A percentile compares a stretch with the other conserved stretches of the same genome.
Evolutionary conservation across 2,329 filamentous ascomycete genomes (phyloP).

Genomic region (Bipolaris zeicola): DNA sequence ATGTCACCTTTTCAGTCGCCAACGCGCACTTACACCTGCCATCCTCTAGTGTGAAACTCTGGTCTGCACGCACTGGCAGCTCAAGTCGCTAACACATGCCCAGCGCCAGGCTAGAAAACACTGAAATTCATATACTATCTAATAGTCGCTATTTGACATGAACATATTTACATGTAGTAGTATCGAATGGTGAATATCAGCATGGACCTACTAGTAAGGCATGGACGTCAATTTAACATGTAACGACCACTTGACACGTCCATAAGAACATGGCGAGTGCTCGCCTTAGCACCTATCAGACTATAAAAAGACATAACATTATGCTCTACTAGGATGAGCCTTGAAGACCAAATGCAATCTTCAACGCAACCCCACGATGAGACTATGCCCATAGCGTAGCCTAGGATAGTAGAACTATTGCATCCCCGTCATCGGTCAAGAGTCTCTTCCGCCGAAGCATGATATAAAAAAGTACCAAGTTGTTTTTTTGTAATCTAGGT

Average conservation of each 20-base stretch:
- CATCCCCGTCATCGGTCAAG: neutral
- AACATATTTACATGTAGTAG: neutral
- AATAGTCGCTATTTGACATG: neutral
- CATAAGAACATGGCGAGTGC: neutral
- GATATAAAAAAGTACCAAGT: no score
- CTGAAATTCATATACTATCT: neutral
- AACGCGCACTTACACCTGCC: no score
- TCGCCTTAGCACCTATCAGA: neutral
- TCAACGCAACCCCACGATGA: no score
- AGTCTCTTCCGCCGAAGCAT: neutral
- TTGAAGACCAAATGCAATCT: no score
- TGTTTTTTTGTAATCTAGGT: no score
- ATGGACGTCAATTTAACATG: neutral
- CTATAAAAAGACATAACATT: neutral
- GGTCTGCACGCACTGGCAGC: no score
- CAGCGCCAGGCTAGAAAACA: neutral
- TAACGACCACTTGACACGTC: neutral
- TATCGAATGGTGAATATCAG: neutral
- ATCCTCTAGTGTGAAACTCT: no score
- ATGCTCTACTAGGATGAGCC: no score
- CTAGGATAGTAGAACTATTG: no score
- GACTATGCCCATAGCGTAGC: no score
- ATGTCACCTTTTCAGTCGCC: no score
- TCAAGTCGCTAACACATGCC: neutral
- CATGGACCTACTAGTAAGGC: neutral